A percentile compares a stretch with the other conserved stretches of the same genome.
phyloP scores from a whole-genome alignment of 208 protist genomes.

The Entamoeba dispar region DNA sequence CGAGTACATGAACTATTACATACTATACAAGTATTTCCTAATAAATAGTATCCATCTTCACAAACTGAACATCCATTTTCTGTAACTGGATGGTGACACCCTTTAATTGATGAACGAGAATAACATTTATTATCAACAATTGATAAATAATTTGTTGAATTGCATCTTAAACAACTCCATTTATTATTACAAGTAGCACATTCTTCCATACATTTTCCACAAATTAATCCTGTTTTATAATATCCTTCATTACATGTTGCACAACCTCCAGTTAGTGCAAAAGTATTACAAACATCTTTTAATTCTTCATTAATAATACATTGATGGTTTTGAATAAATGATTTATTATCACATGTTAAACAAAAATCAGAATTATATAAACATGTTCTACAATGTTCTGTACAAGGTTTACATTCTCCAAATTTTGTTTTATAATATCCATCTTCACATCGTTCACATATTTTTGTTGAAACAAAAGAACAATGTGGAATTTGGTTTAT shows the following conservation, averaged over 20 bases:
- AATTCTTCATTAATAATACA: background rate
- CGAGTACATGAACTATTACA: background rate
- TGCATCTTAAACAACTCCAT: background rate
- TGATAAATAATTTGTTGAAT: background rate
- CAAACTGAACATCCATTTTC: background rate
- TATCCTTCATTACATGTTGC: background rate
- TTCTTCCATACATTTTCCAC: background rate
- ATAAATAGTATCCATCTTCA: background rate
- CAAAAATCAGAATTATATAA: background rate
- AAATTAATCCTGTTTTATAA: background rate
- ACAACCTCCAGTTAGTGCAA: background rate
- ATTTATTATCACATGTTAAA: background rate
- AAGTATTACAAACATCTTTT: background rate
- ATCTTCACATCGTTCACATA: background rate
- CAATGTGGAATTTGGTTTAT: background rate
- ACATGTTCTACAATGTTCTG: background rate
- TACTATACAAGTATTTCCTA: background rate
- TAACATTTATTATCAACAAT: background rate
- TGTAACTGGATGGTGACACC: background rate
- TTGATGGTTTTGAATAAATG: background rate
- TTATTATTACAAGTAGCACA: background rate
- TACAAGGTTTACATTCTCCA: background rate
- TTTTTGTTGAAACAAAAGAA: background rate
- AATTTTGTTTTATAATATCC: background rate
- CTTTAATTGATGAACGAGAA: background rate